phyloP scores from a whole-genome alignment of 1,284 basidiomycete genomes.

The Moesziomyces sp. region DNA sequence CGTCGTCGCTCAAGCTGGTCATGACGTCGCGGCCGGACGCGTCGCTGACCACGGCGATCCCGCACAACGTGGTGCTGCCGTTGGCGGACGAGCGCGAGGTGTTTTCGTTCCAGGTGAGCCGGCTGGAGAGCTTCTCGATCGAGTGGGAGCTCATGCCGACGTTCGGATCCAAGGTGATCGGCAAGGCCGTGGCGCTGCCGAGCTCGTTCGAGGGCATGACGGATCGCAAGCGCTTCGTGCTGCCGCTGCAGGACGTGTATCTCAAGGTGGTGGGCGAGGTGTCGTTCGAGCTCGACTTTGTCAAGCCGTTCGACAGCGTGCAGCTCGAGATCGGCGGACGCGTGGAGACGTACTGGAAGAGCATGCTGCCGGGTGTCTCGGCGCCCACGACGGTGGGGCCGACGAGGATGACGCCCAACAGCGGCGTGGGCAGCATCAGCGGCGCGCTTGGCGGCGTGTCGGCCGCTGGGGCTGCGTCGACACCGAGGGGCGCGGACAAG shows the following conservation, averaged over 20 bases:
- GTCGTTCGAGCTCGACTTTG: slow-evolving; percentile 85
- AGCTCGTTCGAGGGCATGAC: slow-evolving; percentile 74
- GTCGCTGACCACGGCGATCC: slow-evolving; percentile 73
- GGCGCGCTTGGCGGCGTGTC: slow-evolving; percentile 13
- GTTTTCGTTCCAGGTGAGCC: slow-evolving; percentile 88
- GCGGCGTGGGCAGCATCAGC: slow-evolving; percentile 41
- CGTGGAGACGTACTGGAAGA: slow-evolving; percentile 68
- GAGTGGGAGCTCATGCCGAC: slow-evolving; percentile 97
- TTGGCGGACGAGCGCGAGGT: slow-evolving; percentile 82
- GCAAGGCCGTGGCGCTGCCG: slow-evolving; percentile 87
- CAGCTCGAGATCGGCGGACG: slow-evolving; percentile 95
- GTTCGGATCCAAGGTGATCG: slow-evolving; percentile 97
- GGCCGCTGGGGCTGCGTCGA: slow-evolving; percentile 14
- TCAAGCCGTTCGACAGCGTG: slow-evolving; percentile 90
- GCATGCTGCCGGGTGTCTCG: slow-evolving; percentile 57
- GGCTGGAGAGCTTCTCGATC: slow-evolving; percentile 79
- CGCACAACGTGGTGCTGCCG: slow-evolving; percentile 75
- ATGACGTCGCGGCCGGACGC: slow-evolving; percentile 84
- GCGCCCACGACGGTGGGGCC: slow-evolving; percentile 30
- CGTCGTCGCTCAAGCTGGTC: slow-evolving; percentile 88
- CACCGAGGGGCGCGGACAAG: slow-evolving; percentile 14
- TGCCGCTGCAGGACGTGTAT: slow-evolving; percentile 88
- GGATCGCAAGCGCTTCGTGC: slow-evolving; percentile 58
- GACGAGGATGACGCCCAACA: slow-evolving; percentile 58
- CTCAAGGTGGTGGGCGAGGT: slow-evolving; percentile 96